Evolutionary conservation across 176 grass and related monocot genomes (phyloP).

Genomic region (Hordeum marinum): DNA sequence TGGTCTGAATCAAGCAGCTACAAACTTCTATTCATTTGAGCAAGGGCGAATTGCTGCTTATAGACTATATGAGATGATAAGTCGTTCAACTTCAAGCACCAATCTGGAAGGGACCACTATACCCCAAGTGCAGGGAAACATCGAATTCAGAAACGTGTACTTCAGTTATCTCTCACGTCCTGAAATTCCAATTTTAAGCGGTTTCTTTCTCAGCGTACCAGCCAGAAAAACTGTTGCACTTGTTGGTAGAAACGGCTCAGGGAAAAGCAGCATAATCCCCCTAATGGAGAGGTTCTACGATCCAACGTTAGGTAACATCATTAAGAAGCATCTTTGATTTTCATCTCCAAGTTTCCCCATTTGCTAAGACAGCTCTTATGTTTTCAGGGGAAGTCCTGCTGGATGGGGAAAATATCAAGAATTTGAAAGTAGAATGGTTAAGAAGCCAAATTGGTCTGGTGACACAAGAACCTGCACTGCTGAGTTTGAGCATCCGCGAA

Average conservation of each 20-base stretch:
- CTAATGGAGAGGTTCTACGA: constrained; percentile 99
- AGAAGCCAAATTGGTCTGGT: constrained; percentile 99
- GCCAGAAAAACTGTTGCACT: constrained; percentile 98
- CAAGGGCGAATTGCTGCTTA: constrained; percentile 98
- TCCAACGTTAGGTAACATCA: constrained; percentile 85
- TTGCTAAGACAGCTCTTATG: background rate
- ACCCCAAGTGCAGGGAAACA: constrained; percentile 89
- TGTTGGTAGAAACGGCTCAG: constrained; percentile 99
- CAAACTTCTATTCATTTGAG: constrained; percentile 99
- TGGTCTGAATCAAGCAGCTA: constrained; percentile 98
- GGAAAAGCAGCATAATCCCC: constrained; percentile 99
- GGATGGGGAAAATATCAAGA: constrained; percentile 99
- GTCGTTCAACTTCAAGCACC: constrained; percentile 69
- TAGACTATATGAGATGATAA: constrained; percentile 99
- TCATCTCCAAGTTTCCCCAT: constrained; percentile 8
- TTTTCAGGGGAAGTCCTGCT: constrained; percentile 92
- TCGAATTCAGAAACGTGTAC: constrained; percentile 99
- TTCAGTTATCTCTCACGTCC: constrained; percentile 97
- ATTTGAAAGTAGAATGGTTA: constrained; percentile 94
- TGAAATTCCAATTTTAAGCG: constrained; percentile 98
- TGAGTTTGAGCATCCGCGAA: constrained; percentile 94
- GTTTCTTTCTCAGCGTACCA: constrained; percentile 94
- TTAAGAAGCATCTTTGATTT: constrained; percentile 3
- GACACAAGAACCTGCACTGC: constrained; percentile 92
- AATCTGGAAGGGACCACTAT: constrained; percentile 84